Conservation (phyloP, 768 basidiomycete genomes). For the Tricholoma terreum region DNA sequence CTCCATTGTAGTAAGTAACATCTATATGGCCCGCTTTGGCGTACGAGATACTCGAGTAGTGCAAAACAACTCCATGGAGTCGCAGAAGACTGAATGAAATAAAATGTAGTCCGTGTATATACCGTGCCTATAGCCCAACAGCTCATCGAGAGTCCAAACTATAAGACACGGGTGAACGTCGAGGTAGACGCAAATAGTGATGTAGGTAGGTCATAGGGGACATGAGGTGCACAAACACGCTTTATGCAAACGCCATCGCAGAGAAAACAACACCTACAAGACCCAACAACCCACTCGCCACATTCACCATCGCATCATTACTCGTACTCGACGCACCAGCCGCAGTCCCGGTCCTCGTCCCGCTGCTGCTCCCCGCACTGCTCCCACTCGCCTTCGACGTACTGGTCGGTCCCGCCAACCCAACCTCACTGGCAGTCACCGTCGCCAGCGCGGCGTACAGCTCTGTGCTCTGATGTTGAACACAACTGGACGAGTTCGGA, state of each 20-base stretch:
- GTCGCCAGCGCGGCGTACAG: constrained; percentile 28
- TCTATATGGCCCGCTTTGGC: too few relatives aligned
- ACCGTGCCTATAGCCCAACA: too few relatives aligned
- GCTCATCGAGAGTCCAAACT: too few relatives aligned
- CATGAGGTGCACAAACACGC: not conserved
- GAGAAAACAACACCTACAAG: constrained; percentile 19
- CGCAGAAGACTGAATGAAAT: too few relatives aligned
- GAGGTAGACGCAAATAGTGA: too few relatives aligned
- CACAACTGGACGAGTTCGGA: constrained; percentile 37
- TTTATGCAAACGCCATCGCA: constrained; percentile 17
- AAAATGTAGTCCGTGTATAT: too few relatives aligned
- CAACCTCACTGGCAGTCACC: constrained; percentile 10
- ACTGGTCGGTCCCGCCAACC: not conserved
- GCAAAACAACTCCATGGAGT: too few relatives aligned
- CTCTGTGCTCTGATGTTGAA: constrained; percentile 23
- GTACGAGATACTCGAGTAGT: too few relatives aligned
- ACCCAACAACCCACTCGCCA: constrained; percentile 11
- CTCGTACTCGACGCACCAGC: not conserved
- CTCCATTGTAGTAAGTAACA: too few relatives aligned
- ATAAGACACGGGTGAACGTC: too few relatives aligned
- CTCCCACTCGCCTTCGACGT: not conserved
- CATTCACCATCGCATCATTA: constrained; percentile 11
- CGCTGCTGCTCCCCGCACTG: not conserved
- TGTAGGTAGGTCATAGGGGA: too few relatives aligned
- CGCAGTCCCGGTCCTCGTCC: not conserved